Conservation (phyloP, 78 protist genomes). For the Planoprotostelium fungivorum region DNA sequence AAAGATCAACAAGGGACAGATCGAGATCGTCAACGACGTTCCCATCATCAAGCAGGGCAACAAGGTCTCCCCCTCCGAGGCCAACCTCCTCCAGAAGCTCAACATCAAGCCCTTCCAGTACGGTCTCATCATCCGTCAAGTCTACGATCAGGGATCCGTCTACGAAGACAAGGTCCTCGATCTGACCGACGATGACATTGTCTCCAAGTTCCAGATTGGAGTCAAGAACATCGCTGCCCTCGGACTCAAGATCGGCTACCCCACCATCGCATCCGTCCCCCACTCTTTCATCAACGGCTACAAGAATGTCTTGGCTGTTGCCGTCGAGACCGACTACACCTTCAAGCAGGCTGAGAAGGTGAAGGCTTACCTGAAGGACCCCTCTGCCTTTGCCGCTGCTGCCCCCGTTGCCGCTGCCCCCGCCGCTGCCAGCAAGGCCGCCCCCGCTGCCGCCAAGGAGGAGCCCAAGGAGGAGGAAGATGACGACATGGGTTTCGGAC, state of each 20-base stretch:
- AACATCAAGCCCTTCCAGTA: slow-evolving; percentile 96
- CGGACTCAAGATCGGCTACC: slow-evolving; percentile 84
- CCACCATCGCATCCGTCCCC: slow-evolving; percentile 92
- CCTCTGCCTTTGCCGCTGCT: slow-evolving; percentile 39
- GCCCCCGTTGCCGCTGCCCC: slow-evolving; percentile 67
- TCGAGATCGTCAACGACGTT: slow-evolving; percentile 93
- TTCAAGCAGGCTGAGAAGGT: slow-evolving; percentile 78
- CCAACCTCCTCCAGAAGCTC: slow-evolving; percentile 95
- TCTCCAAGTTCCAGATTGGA: slow-evolving; percentile 56
- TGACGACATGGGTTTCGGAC: slow-evolving; percentile 58
- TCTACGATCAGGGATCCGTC: slow-evolving; percentile 91
- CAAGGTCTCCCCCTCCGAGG: slow-evolving; percentile 96
- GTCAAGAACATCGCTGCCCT: slow-evolving; percentile 85
- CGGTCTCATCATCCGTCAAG: slow-evolving; percentile 76
- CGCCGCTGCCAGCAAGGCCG: slow-evolving; percentile 64
- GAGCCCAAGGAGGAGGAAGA: slow-evolving; percentile 62
- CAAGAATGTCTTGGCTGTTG: slow-evolving; percentile 90
- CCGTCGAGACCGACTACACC: slow-evolving; percentile 84
- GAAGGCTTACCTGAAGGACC: slow-evolving; percentile 71
- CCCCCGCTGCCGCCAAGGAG: slow-evolving; percentile 51
- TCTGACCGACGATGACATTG: slow-evolving; percentile 83
- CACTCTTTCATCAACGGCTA: slow-evolving; percentile 88
- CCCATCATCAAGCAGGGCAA: slow-evolving; percentile 85
- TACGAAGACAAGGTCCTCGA: slow-evolving; percentile 86
- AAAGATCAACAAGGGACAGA: slow-evolving; percentile 94